phyloP scores from a whole-genome alignment of 345 rosid species.

The Ceriops zippeliana region DNA sequence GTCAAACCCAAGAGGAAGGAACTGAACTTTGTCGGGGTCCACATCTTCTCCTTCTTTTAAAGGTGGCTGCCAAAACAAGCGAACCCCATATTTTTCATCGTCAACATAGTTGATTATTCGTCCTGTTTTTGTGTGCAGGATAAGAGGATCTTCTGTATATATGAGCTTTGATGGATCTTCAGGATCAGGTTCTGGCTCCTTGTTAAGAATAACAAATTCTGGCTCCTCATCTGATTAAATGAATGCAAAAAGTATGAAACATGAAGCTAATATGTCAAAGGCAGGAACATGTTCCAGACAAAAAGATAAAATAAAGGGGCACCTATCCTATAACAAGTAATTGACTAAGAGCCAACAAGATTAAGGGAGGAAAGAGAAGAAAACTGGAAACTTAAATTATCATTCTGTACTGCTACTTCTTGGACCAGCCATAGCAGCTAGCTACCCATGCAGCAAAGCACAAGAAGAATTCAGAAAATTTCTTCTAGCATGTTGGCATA shows the following conservation, averaged over 20 bases:
- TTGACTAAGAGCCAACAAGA: not conserved
- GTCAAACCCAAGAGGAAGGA: constrained; percentile 85
- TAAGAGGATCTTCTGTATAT: constrained; percentile 72
- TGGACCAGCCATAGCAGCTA: too few species aligned
- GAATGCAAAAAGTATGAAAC: constrained; percentile 4
- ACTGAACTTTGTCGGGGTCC: constrained; percentile 59
- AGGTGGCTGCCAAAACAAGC: constrained; percentile 88
- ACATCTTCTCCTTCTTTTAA: constrained; percentile 66
- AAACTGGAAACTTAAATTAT: not conserved
- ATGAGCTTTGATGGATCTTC: constrained; percentile 67
- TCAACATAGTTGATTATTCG: constrained; percentile 73
- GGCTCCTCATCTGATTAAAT: constrained; percentile 65
- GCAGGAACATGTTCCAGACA: not conserved
- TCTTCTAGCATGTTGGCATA: too few species aligned
- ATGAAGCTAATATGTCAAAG: constrained; percentile 6
- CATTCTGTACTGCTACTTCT: not conserved
- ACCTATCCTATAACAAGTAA: not conserved
- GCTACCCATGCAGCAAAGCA: too few species aligned
- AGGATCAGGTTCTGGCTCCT: constrained; percentile 89
- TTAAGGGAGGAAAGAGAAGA: not conserved
- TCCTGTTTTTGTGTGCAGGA: constrained; percentile 78
- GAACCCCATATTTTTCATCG: constrained; percentile 77
- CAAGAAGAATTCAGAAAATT: too few species aligned
- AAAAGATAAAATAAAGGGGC: not conserved
- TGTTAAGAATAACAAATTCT: constrained; percentile 70